These are phyloP conservation scores for Oryza nivara DNA, from an alignment of 176 grass and related monocot species.

Conservation along the genomic window DNA sequence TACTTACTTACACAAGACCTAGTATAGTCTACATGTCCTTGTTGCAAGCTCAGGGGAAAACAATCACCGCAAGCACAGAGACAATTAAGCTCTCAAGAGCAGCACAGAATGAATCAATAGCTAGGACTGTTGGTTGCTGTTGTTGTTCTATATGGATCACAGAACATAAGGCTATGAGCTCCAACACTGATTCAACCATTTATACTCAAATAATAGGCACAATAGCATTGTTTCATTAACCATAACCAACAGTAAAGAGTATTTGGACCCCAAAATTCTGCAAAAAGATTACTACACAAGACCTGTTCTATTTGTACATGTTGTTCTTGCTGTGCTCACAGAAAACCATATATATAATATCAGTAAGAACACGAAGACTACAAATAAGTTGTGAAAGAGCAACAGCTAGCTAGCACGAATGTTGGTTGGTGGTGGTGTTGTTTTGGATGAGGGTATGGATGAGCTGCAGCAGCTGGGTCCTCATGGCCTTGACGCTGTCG, in stretches of 20 bases:
- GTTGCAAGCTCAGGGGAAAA: no score
- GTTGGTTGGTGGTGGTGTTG: not conserved
- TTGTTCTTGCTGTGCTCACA: not conserved
- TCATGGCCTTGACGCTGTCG: conserved; percentile 38
- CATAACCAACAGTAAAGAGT: not conserved
- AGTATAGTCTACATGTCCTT: no score
- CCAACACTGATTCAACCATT: conserved; percentile 17
- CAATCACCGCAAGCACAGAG: no score
- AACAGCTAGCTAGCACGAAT: not conserved
- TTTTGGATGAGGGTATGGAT: conserved; percentile 56
- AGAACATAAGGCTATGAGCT: not conserved
- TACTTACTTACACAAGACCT: not conserved
- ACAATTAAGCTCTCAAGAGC: no score
- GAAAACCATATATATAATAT: not conserved
- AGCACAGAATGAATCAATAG: no score
- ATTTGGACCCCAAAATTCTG: not conserved
- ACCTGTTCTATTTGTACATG: not conserved
- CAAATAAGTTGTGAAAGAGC: not conserved
- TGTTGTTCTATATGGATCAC: not conserved
- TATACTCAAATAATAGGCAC: not conserved
- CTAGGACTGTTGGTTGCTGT: no score
- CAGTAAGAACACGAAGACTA: not conserved
- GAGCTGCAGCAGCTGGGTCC: conserved; percentile 38
- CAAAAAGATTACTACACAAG: conserved; percentile 6
- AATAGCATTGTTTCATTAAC: not conserved